Conservation (phyloP, 306 rosid genomes). For the Bauhinia variegata region DNA sequence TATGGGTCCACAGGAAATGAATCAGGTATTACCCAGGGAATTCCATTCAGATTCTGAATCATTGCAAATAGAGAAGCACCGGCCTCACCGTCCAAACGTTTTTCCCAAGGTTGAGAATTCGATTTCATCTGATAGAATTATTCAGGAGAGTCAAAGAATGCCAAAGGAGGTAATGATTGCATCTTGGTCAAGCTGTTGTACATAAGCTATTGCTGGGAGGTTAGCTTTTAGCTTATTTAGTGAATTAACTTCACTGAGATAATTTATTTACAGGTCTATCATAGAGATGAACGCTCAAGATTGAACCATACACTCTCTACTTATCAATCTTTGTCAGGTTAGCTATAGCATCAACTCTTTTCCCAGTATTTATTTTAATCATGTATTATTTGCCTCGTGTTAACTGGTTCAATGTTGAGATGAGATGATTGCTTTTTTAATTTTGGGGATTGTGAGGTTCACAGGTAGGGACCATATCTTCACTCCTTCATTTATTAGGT, state of each 20-base stretch:
- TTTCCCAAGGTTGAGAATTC: conserved; percentile 76
- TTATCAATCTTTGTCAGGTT: conserved; percentile 76
- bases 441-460: background rate
- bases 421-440: background rate
- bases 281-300: conserved; percentile 86
- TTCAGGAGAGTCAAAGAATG: conserved; percentile 73
- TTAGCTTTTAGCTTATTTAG: conserved; percentile 28
- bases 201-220: conserved; percentile 28
- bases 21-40: conserved; percentile 69
- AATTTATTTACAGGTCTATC: conserved; percentile 67
- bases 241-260: conserved; percentile 15
- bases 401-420: background rate
- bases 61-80: conserved; percentile 70
- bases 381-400: conserved; percentile 22
- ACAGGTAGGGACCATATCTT: background rate
- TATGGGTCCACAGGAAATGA: conserved; percentile 80
- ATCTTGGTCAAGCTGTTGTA: conserved; percentile 34
- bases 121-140: conserved; percentile 69
- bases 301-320: conserved; percentile 63
- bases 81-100: conserved; percentile 68
- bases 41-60: conserved; percentile 74
- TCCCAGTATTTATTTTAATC: background rate
- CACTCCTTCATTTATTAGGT: background rate
- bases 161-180: conserved; percentile 79
- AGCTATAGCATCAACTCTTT: conserved; percentile 33